Evolutionary conservation across 768 basidiomycete species (phyloP).

Genomic region (Collybiopsis confluens): DNA sequence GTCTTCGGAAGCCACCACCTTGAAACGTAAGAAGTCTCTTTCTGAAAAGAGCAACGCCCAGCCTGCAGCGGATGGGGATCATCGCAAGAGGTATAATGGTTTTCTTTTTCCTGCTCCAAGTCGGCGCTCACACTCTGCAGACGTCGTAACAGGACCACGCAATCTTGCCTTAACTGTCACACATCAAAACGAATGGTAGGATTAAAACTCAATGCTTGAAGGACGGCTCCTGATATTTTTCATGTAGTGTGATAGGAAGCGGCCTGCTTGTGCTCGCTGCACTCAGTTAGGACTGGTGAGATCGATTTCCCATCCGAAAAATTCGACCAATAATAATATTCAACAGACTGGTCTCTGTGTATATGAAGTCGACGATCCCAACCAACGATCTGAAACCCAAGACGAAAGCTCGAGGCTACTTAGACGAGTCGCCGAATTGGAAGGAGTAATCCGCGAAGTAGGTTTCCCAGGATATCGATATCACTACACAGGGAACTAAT

Average conservation of each 20-base stretch:
- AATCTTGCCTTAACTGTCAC: constrained; percentile 71
- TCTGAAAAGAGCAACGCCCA: constrained; percentile 2
- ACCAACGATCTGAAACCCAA: constrained; percentile 45
- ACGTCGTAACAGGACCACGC: constrained; percentile 68
- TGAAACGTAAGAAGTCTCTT: not conserved
- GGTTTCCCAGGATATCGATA: constrained; percentile 1
- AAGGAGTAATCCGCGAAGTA: constrained; percentile 81
- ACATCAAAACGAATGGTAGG: constrained; percentile 70
- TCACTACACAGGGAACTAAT: no score
- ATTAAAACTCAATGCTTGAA: no score
- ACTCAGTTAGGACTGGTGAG: constrained; percentile 47
- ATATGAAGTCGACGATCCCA: constrained; percentile 79
- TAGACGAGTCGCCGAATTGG: constrained; percentile 75
- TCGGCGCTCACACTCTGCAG: constrained; percentile 20
- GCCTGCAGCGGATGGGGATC: constrained; percentile 1
- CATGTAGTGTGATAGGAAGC: constrained; percentile 42
- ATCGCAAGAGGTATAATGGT: constrained; percentile 6
- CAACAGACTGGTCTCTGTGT: constrained; percentile 76
- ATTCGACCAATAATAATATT: no score
- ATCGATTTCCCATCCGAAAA: no score
- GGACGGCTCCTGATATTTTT: no score
- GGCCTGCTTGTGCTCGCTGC: constrained; percentile 47
- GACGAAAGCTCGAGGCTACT: constrained; percentile 66
- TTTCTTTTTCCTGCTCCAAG: not conserved
- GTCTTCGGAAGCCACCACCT: not conserved